Base-by-base conservation (phyloP, 2,329 filamentous ascomycete species). In the Aureobasidium sp. region DNA sequence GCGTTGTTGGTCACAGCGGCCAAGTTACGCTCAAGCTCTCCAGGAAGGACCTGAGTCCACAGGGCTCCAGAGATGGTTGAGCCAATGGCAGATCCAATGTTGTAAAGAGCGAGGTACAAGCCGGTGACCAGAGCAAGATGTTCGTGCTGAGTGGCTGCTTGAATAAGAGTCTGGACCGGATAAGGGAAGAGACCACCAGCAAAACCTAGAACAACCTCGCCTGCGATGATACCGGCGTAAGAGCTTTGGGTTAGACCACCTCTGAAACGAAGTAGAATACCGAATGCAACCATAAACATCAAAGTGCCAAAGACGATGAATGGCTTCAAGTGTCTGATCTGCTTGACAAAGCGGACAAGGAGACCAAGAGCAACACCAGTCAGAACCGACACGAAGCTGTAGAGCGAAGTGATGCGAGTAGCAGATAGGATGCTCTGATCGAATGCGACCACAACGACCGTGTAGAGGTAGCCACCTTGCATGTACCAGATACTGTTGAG, bases 401-500 rank as follows among this genome's bases (percentile, higher is more conserved):
- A 88, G 1, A 88, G 76, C 0, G 82, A 83, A 0, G 77, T 75
- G 64, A 88, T 80, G 17, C 85, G 81, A 0, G 83, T 86, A 2
- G 86, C 85, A 9, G 76, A 76, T 55, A 74, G 76, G 65, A 83
- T 70, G 56, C 77, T 80, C 65, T 87, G 84, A 70, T 85, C 77
- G 67, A 87, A 88, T 39, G 79, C 80, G 20, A 88, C 82, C 12
- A 81, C 70, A 1, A 88, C 79, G 1, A 87, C 80, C 0, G 85
- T 85, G 73, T 81, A 87, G 2, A 88, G 78, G 70, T 82, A 87
- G 68, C 87, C 82, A 26, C 81, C 83, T 71, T 88, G 85, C 72
- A 87, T 78, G 64, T 80, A 81, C 84, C 84, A 87, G 20, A 80
- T 72, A 68, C 82, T 83, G 74, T 82, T 84, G 68, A 84, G 76